phyloP scores from a whole-genome alignment of 2,329 filamentous ascomycete species.

The Apiospora aurea region DNA sequence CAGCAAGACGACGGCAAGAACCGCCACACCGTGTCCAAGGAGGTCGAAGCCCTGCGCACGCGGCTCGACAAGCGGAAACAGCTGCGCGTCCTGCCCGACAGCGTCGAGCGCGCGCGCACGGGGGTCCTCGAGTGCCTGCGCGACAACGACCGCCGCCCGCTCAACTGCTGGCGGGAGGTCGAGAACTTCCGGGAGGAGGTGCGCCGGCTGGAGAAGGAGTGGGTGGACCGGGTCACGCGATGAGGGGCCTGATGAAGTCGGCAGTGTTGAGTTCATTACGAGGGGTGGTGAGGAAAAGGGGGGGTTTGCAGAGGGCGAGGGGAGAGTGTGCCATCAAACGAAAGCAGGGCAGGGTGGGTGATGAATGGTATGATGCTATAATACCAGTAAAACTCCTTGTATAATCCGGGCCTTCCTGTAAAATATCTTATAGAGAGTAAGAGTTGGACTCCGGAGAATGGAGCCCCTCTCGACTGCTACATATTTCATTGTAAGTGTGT shows the following conservation, averaged over 20 bases:
- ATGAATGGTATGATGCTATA: background rate
- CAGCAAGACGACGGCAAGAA: conserved; percentile 40
- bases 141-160: conserved; percentile 82
- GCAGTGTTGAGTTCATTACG: background rate
- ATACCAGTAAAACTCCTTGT: background rate
- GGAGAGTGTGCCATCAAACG: background rate
- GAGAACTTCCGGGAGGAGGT: conserved; percentile 91
- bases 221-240: conserved; percentile 81
- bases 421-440: conserved; percentile 40
- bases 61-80: conserved; percentile 70
- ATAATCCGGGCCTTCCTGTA: conserved; percentile 35
- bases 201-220: conserved; percentile 81
- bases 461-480: conserved; percentile 7
- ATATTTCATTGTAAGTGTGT: conserved; percentile 9
- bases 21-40: conserved; percentile 62
- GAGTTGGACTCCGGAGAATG: background rate
- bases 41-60: conserved; percentile 63
- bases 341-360: background rate
- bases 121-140: conserved; percentile 82
- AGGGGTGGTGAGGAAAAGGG: background rate
- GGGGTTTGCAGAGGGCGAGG: background rate
- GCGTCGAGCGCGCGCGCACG: conserved; percentile 76
- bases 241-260: conserved; percentile 24
- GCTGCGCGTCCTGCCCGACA: conserved; percentile 72
- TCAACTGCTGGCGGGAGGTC: conserved; percentile 96